Base-by-base conservation (phyloP, 2,329 filamentous ascomycete genomes). In the Pseudonectria buxi region DNA sequence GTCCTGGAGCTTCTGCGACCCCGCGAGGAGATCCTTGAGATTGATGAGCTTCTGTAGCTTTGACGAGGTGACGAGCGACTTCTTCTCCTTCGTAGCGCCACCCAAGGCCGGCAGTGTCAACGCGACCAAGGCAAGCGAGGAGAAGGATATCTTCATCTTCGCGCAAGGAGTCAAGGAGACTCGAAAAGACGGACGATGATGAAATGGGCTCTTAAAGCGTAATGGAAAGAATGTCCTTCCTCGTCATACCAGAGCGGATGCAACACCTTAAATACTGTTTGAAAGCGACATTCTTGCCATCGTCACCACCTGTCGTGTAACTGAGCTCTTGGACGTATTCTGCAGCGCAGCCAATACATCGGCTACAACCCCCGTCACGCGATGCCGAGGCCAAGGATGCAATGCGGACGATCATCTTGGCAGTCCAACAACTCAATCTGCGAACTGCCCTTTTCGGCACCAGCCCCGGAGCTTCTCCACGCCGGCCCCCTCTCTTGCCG, bases 1-100 rank as follows among this genome's bases (percentile, higher is more conserved):
- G 43, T 62, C 57, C 46, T 69, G 60, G 2, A 72, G 61, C 49
- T 62, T 63, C 46, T 68, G 54, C 6, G 67, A 61, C 24, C 65
- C 64, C 5, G 56, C 57, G 24, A 68, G 54, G 22, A 72, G 62
- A 34, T 61, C 57, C 14, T 64, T 54, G 43, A 63, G 48, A 26
- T 49, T 62, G 50, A 71, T 53, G 30, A 55, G 51, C 32, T 57
- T 52, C 42, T 65, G 62, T 16, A 67, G 62, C 40, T 55, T 51
- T 31, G 60, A 54, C 11, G 61, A 62, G 28, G 57, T 56, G 37
- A 67, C 63, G 24, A 52, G 49, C 11, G 49, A 45, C 49, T 59
- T 58, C 50, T 46, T 53, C 9, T 22, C 18, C 40, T 45, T 41
- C 25, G 30, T 30, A 26, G 53, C 55, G 39, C 35, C 36, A 39